Conservation (phyloP, 2,329 filamentous ascomycete species). For the Trichoderma simmonsii region DNA sequence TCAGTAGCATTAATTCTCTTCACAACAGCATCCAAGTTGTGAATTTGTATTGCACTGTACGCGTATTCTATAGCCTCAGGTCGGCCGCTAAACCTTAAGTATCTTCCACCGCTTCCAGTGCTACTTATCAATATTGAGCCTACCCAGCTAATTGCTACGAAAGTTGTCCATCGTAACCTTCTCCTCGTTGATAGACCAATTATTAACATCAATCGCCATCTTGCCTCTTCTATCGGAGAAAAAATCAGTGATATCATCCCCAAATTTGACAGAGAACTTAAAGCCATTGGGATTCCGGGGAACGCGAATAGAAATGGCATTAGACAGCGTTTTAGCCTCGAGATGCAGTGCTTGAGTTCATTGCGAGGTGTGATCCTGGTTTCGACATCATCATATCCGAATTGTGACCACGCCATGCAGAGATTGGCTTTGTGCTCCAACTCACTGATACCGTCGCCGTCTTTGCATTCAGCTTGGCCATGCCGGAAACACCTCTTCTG, state of each 20-base stretch:
- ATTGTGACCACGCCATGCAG: too few species aligned
- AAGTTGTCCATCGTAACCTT: background rate
- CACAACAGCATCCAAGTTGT: background rate
- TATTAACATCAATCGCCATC: background rate
- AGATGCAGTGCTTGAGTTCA: too few species aligned
- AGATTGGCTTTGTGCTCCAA: too few species aligned
- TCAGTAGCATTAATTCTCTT: background rate
- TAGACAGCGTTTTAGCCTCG: too few species aligned
- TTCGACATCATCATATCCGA: too few species aligned
- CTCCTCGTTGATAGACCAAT: background rate
- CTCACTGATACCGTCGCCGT: too few species aligned
- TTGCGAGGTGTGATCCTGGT: too few species aligned
- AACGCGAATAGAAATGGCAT: too few species aligned
- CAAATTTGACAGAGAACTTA: too few species aligned
- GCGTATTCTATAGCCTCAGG: background rate
- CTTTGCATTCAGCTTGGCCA: too few species aligned
- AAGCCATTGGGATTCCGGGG: too few species aligned
- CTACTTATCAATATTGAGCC: background rate
- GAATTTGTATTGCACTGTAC: background rate
- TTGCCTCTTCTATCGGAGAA: background rate
- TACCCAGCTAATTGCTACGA: background rate
- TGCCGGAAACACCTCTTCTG: background rate
- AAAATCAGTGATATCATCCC: too few species aligned
- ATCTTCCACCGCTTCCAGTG: background rate
- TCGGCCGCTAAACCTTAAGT: background rate